These are phyloP conservation scores for Neurospora tetrasperma DNA, from an alignment of 495 filamentous ascomycete species.

Conservation along the genomic window DNA sequence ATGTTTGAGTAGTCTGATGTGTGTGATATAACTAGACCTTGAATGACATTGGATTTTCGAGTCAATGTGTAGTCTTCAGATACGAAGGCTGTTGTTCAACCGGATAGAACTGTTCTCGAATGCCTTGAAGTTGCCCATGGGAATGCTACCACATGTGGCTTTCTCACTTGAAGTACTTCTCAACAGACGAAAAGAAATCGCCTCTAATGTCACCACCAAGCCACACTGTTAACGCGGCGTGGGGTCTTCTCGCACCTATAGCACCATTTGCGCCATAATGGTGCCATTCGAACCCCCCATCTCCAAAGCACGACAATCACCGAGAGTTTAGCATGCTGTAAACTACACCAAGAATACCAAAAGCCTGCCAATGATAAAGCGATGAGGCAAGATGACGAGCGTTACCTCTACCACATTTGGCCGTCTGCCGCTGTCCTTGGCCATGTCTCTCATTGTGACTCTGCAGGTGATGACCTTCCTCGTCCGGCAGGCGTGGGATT, in stretches of 20 bases:
- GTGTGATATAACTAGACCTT: not conserved
- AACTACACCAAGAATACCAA: not conserved
- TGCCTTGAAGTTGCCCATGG: not conserved
- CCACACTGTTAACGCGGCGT: not conserved
- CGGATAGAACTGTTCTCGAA: not conserved
- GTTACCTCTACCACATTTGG: not conserved
- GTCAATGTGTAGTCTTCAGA: not conserved
- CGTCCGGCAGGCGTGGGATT: not conserved
- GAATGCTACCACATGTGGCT: not conserved
- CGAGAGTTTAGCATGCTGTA: not conserved
- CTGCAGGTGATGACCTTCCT: not conserved
- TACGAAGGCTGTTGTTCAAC: not conserved
- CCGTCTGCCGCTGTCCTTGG: not conserved
- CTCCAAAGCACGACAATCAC: not conserved
- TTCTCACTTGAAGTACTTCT: not conserved
- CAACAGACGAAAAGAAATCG: not conserved
- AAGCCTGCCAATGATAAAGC: not conserved
- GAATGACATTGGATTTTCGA: not conserved
- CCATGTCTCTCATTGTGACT: not conserved
- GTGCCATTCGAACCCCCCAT: not conserved
- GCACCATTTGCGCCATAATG: not conserved
- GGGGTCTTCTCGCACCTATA: not conserved
- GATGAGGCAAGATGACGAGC: not conserved
- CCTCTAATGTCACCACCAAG: not conserved
- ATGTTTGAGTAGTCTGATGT: not conserved